Base-by-base conservation (phyloP, 2,329 filamentous ascomycete species). In the Colletotrichum sp. region DNA sequence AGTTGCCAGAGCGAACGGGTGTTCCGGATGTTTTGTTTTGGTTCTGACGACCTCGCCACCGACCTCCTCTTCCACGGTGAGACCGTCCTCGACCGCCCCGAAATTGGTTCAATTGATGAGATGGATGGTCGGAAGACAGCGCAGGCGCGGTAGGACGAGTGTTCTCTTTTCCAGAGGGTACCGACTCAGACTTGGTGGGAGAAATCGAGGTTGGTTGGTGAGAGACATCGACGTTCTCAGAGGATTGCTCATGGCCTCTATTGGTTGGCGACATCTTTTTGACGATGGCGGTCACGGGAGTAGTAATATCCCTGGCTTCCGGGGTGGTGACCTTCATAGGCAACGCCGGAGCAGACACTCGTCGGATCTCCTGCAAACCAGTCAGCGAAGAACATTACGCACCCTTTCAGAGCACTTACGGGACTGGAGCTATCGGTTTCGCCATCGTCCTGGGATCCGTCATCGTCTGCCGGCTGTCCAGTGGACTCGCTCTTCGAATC, bases 401-500 rank as follows among this genome's bases (percentile, higher is more conserved):
- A 24, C 5, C 15, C 26, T 59, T 24, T 16, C 16, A 32, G 60
- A 6, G 6, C 24, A 52, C 68, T 49, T 30, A 63, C 62, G n/a
- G 52, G 52, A 59, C 24, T 69, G 12, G 64, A 64, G 15, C 16
- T 65, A 6, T 69, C 34, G 10, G 10, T 15, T 18, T n/a, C 70
- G 59, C 55, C n/a, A n/a, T 49, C 69, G 21, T 32, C 36, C 21
- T 4, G 24, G 7, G 18, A n/a, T 15, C 21, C 15, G 4, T 10
- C 6, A 18, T 36, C 64, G 13, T 36, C 74, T 18, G 26, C 26
- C 13, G 59, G 44, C 13, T 63, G 32, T 60, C 59, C 70, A 21
- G 28, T 66, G 3, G 74, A 76, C 7, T 76, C 74, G 49, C 74
- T 76, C 59, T 73, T 73, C 9, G 74, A 66, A 13, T 76, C 60